Evolutionary conservation across 2,329 filamentous ascomycete genomes (phyloP), one percentile per base, ranked within the genome.

Genomic region (Talaromyces sp.): DNA sequence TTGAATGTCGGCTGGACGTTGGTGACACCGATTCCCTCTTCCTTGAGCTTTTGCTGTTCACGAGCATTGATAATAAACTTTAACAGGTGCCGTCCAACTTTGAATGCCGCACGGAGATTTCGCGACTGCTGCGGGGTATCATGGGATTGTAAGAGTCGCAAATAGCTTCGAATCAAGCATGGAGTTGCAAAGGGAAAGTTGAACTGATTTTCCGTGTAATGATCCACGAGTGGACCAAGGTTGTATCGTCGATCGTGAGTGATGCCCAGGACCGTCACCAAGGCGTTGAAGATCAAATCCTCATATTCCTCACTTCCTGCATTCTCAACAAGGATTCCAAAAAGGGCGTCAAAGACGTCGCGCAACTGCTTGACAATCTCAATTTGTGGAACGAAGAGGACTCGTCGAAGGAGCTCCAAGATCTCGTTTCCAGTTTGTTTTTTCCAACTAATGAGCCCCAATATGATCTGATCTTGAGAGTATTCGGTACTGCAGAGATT

Each of bases 171-270:
- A 61, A 97, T 89, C 31, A 99, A 82, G 74, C 92, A 96, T 5
- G 92, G 88, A 0, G 93, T 96, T 2, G 93, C 93, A 73, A 95
- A 95, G 0, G 94, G 94, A 75, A 96, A 97, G 74, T 95, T 93
- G 80, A 98, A 97, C 73, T 90, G 88, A 58, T 83, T 91, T 72
- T 94, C 91, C 1, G 93, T 92, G 74, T 98, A 98, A 66, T 93
- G 87, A 74, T 98, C 94, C 36, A 99, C 93, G 43, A 98, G 82
- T 0, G 94, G 93, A 1, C 91, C 89, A 7, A 98, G 83, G 72
- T 97, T 96, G 81, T 97, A 99, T 62, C 95, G 87, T 69, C 95
- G 88, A 77, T 99, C 95, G 74, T 97, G 92, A 5, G 97, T 92
- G 73, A 98, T 98, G 45, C 92, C 92, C 53, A 99, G 82, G 2